Evolutionary conservation across 2,329 filamentous ascomycete species (phyloP).

Genomic region (Mycosphaerella sp.): DNA sequence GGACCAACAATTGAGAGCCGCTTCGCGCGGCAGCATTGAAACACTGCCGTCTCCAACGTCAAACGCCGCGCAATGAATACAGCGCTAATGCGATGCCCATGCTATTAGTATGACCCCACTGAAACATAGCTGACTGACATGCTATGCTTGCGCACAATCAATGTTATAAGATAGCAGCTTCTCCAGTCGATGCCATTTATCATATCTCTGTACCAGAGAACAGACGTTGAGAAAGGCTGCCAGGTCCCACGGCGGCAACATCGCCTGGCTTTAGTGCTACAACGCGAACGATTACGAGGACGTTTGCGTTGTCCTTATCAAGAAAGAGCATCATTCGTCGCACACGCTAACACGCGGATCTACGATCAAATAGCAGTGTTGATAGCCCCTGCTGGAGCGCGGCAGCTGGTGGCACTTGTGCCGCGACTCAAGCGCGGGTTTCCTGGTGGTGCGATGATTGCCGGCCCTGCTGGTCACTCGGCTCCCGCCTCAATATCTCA

Average conservation of each 20-base stretch:
- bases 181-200: conserved; percentile 10
- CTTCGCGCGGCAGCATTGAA: neutral
- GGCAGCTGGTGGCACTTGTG: conserved; percentile 10
- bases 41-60: conserved; percentile 11
- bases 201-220: conserved; percentile 4
- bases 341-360: conserved; percentile 3
- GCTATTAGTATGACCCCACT: conserved; percentile 16
- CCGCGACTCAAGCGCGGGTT: conserved; percentile 23
- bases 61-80: conserved; percentile 11
- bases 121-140: conserved; percentile 22
- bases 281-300: conserved; percentile 9
- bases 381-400: conserved; percentile 11
- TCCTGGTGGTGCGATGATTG: conserved; percentile 19
- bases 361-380: conserved; percentile 8
- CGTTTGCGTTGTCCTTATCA: neutral
- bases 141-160: conserved; percentile 20
- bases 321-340: neutral
- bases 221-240: conserved; percentile 19
- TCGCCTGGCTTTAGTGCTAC: conserved; percentile 15
- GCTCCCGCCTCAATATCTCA: conserved; percentile 55
- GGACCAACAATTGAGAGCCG: neutral
- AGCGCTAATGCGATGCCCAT: conserved; percentile 12
- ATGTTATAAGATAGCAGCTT: conserved; percentile 1
- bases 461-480: conserved; percentile 22
- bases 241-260: conserved; percentile 20